Conservation (phyloP, 371 early-diverging fungal species). For the Actinomucor elegans region DNA sequence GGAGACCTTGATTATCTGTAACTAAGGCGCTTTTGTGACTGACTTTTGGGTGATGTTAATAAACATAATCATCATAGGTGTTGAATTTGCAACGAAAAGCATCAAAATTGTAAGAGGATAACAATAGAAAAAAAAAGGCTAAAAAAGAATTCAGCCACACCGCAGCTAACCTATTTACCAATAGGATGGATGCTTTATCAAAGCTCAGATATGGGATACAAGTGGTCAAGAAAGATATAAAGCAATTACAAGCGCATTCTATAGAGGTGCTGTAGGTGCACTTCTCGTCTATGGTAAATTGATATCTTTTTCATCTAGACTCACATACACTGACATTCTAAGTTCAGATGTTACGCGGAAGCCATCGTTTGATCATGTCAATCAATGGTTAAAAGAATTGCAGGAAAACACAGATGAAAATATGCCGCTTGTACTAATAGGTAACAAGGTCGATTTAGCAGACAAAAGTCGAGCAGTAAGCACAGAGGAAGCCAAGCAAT, state of each 20-base stretch:
- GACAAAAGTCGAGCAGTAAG: slow-evolving; percentile 54
- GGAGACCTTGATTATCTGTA: no score
- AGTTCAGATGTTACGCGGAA: slow-evolving; percentile 88
- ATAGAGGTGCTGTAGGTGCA: slow-evolving; percentile 51
- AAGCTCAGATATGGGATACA: slow-evolving; percentile 92
- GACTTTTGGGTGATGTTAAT: no score
- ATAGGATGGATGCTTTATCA: slow-evolving; percentile 48
- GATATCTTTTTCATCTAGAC: background rate
- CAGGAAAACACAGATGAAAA: slow-evolving; percentile 93
- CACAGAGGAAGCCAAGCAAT: slow-evolving; percentile 75
- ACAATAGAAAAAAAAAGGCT: background rate
- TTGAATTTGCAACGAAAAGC: slow-evolving; percentile 56
- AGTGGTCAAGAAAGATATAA: slow-evolving; percentile 81
- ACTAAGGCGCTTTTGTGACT: no score
- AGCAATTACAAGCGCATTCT: slow-evolving; percentile 64
- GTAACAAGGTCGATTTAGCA: slow-evolving; percentile 98
- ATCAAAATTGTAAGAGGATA: slow-evolving; percentile 35
- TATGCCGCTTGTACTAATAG: slow-evolving; percentile 93
- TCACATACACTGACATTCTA: background rate
- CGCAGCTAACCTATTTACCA: background rate
- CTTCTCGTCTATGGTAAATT: slow-evolving; percentile 42
- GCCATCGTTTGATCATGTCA: slow-evolving; percentile 88
- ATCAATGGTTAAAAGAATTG: slow-evolving; percentile 97
- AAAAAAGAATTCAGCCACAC: slow-evolving; percentile 1
- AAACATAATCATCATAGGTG: no score